Evolutionary conservation across 2,329 filamentous ascomycete species (phyloP), one percentile per base, ranked within the genome.

Genomic region (Phaeoacremonium minimum): DNA sequence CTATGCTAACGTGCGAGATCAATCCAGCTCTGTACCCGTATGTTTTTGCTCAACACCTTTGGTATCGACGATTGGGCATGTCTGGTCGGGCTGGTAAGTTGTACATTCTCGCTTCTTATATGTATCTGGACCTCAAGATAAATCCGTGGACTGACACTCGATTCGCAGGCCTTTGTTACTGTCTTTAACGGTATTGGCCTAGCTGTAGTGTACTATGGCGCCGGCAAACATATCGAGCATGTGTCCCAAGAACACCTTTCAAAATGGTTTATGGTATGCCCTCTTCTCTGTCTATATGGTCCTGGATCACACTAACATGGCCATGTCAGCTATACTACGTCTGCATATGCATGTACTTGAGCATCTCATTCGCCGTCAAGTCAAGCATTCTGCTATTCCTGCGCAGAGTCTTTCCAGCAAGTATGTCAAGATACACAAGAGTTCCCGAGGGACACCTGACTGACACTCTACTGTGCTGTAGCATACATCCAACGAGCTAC

Each of bases 261-360:
- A n/a, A 29, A 30, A 18, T 41, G 38, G 38, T 41, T 41, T 32
- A 12, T 37, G 8, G 35, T 29, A 13, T 15, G 17, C 13, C 18
- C 15, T 17, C 28, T n/a, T 20, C 15, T 6, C 11, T 29, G 6
- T 18, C 13, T 14, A n/a, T n/a, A n/a, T n/a, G n/a, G n/a, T n/a
- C n/a, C n/a, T n/a, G n/a, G n/a, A n/a, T n/a, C n/a, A n/a, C n/a
- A n/a, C n/a, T n/a, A n/a, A n/a, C n/a, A n/a, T n/a, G n/a, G n/a
- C n/a, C n/a, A n/a, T n/a, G n/a, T 5, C 20, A 41, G 38, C 32
- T 41, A 13, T 41, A 41, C 35, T 41, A 41, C 28, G 28, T 29
- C 35, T 38, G 35, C 15, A 34, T 41, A 14, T 41, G 38, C 31
- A 35, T 41, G 17, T 41, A 41, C 35, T 20, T 41, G 22, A 26